Percentiles rank a stretch among this genome's conserved stretches.
Conservation (phyloP, 1,284 basidiomycete genomes). For the Cryptococcus wingfieldii region DNA sequence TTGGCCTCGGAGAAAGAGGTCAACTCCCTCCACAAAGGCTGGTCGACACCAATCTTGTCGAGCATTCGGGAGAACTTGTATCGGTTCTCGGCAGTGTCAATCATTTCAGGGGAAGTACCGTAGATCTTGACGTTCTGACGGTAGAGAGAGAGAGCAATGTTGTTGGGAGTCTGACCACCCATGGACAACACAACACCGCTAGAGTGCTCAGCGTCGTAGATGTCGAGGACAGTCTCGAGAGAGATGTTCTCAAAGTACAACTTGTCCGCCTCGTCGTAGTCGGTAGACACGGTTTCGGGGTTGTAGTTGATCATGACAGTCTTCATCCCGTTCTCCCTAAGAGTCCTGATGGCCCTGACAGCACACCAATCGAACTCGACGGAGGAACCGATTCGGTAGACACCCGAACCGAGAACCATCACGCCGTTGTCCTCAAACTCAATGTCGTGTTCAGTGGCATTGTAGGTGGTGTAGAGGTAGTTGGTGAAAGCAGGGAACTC, state of each 20-base stretch:
- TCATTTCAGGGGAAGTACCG: constrained; percentile 91
- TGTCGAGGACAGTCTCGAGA: constrained; percentile 98
- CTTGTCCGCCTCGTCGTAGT: constrained; percentile 98
- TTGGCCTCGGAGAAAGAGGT: constrained; percentile 85
- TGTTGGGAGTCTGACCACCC: constrained; percentile 96
- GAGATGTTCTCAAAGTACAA: constrained; percentile 98
- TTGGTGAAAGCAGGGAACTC: constrained; percentile 99
- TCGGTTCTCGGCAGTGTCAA: constrained; percentile 96
- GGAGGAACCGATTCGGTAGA: constrained; percentile 95
- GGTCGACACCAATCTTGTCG: constrained; percentile 91
- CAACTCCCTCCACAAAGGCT: constrained; percentile 94
- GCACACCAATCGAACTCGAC: constrained; percentile 99
- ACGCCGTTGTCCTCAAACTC: constrained; percentile 95
- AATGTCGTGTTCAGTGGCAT: constrained; percentile 92
- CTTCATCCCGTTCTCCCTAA: constrained; percentile 88
- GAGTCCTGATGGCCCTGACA: constrained; percentile 88
- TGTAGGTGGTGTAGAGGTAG: constrained; percentile 99
- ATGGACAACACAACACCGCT: constrained; percentile 94
- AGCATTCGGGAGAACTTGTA: constrained; percentile 98
- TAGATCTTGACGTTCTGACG: constrained; percentile 90
- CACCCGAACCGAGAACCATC: constrained; percentile 98
- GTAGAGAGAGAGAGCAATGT: constrained; percentile 95
- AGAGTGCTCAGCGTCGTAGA: constrained; percentile 92
- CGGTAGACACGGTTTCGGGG: constrained; percentile 98
- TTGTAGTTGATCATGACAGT: constrained; percentile 99